phyloP scores from a whole-genome alignment of 169 alveolate species.

The Eimeria acervulina region DNA sequence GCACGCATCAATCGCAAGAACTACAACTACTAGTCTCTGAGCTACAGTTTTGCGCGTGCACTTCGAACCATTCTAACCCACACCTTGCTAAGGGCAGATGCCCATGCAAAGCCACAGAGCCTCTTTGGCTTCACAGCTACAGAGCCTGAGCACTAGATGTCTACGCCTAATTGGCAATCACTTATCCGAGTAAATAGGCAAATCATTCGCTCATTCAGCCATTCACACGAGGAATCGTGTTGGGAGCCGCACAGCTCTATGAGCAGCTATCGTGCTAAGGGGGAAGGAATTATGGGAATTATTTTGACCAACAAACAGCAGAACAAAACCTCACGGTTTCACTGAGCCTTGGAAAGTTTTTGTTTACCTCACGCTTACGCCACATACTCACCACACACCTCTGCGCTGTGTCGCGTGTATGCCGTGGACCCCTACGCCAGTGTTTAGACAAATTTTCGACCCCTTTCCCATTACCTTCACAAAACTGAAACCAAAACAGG shows the following conservation, averaged over 20 bases:
- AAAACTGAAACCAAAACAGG: not conserved
- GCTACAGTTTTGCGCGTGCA: not conserved
- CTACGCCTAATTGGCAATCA: not conserved
- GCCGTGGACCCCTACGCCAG: not conserved
- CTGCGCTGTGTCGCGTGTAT: too few relatives aligned
- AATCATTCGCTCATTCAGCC: not conserved
- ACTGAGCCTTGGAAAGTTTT: not conserved
- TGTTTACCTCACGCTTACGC: slow-evolving; percentile 8
- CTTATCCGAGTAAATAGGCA: not conserved
- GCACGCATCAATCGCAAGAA: too few relatives aligned
- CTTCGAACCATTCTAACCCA: not conserved
- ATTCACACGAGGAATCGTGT: not conserved
- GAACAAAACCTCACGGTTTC: not conserved
- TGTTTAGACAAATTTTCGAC: not conserved
- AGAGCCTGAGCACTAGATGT: not conserved
- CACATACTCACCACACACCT: too few relatives aligned
- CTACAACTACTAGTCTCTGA: not conserved
- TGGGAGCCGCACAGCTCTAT: too few relatives aligned
- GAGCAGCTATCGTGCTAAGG: not conserved
- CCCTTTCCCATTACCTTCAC: not conserved
- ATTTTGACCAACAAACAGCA: not conserved
- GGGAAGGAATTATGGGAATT: not conserved
- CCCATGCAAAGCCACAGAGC: not conserved
- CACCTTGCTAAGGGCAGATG: not conserved
- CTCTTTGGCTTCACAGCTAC: not conserved